phyloP scores from a whole-genome alignment of 176 grass and related monocot genomes.

The Oryza punctata region DNA sequence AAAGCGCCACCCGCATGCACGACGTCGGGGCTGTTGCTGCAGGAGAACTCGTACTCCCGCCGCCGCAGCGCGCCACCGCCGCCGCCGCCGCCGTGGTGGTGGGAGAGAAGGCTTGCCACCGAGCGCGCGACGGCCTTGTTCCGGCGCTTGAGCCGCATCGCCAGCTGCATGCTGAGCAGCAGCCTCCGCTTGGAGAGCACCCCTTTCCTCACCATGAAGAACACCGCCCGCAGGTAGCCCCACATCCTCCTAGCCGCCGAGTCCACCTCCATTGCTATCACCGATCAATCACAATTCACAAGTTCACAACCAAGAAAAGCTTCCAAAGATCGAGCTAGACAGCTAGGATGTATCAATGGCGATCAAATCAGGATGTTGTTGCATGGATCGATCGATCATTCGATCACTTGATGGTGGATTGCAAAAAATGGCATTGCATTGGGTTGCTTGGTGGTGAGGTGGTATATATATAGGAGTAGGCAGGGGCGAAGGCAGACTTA shows the following conservation, averaged over 20 bases:
- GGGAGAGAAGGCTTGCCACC: conserved; percentile 55
- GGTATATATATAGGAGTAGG: conserved; percentile 11
- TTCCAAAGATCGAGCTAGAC: neutral
- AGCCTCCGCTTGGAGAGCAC: conserved; percentile 73
- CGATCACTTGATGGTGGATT: neutral
- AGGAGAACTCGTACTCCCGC: conserved; percentile 90
- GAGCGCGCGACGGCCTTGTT: conserved; percentile 62
- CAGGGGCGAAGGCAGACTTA: too few species aligned
- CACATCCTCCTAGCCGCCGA: conserved; percentile 62
- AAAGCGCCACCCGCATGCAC: conserved; percentile 39
- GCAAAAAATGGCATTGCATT: neutral
- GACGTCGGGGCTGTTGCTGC: conserved; percentile 64
- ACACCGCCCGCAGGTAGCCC: conserved; percentile 72
- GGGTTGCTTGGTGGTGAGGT: neutral
- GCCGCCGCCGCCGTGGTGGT: conserved; percentile 28
- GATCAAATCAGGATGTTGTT: neutral
- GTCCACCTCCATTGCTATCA: conserved; percentile 48
- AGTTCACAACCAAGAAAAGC: too few species aligned
- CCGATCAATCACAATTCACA: neutral
- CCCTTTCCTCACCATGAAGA: conserved; percentile 86
- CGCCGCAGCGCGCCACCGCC: neutral
- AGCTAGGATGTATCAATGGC: neutral
- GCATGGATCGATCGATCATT: neutral
- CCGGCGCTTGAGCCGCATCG: conserved; percentile 58
- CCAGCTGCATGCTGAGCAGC: conserved; percentile 60